These are phyloP conservation scores for Sarocladium strictum DNA, from an alignment of 2,329 filamentous ascomycete species.

Conservation along the genomic window DNA sequence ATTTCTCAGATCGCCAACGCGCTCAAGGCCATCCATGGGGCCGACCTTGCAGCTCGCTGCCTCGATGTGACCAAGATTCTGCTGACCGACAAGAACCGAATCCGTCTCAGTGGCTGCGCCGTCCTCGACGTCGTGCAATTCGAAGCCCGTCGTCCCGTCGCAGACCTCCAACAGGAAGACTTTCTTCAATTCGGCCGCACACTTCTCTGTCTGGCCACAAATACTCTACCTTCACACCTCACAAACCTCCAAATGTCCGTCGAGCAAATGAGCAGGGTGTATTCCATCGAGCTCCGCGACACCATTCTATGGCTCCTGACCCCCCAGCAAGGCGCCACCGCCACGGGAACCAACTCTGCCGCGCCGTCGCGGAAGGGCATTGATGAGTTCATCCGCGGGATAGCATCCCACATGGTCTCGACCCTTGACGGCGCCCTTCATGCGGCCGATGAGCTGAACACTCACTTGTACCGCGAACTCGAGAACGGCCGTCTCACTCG, in stretches of 20 bases:
- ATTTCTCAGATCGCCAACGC: constrained; percentile 87
- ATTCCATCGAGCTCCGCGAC: constrained; percentile 72
- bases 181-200: constrained; percentile 77
- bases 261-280: constrained; percentile 70
- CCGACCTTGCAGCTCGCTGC: constrained; percentile 76
- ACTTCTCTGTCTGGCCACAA: constrained; percentile 75
- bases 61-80: constrained; percentile 86
- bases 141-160: constrained; percentile 60
- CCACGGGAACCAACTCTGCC: constrained; percentile 17
- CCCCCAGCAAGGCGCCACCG: constrained; percentile 39
- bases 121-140: constrained; percentile 86
- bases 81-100: constrained; percentile 81
- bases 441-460: constrained; percentile 68
- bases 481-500: constrained; percentile 86
- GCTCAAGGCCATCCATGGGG: constrained; percentile 76
- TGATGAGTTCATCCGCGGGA: constrained; percentile 71
- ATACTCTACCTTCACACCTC: constrained; percentile 46
- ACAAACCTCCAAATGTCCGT: constrained; percentile 64
- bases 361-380: constrained; percentile 57
- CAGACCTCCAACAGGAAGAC: constrained; percentile 83
- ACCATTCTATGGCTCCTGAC: constrained; percentile 77
- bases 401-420: constrained; percentile 69
- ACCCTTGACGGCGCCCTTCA: constrained; percentile 77
- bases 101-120: constrained; percentile 81
- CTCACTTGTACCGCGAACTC: constrained; percentile 70